These are phyloP conservation scores for Hyaloscypha finlandica DNA, from an alignment of 495 filamentous ascomycete species.

Conservation along the genomic window DNA sequence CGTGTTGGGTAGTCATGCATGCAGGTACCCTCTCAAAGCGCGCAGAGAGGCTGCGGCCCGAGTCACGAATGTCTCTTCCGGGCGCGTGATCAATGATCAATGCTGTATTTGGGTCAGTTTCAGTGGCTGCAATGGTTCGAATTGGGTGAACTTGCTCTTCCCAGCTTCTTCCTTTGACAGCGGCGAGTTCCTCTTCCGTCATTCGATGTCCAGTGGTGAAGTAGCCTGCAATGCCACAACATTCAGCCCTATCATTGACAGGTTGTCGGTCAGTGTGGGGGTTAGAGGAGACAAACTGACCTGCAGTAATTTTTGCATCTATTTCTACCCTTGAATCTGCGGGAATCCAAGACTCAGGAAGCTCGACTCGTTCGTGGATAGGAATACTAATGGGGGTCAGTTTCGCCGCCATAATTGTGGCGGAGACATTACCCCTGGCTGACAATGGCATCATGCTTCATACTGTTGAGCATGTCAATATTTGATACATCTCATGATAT, in stretches of 20 bases:
- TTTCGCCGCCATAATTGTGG: background rate
- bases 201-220: slow-evolving; percentile 91
- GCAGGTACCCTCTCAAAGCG: slow-evolving; percentile 25
- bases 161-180: slow-evolving; percentile 90
- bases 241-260: slow-evolving; percentile 34
- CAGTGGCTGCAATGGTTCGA: slow-evolving; percentile 11
- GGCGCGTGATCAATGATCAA: slow-evolving; percentile 46
- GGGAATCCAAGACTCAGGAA: slow-evolving; percentile 93
- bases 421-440: slow-evolving; percentile 69
- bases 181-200: slow-evolving; percentile 80
- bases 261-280: slow-evolving; percentile 10
- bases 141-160: slow-evolving; percentile 62
- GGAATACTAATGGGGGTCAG: slow-evolving; percentile 59
- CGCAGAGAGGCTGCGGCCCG: slow-evolving; percentile 8
- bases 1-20: slow-evolving; percentile 30
- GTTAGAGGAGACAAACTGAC: slow-evolving; percentile 57
- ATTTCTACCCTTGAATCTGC: slow-evolving; percentile 96
- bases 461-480: slow-evolving; percentile 50
- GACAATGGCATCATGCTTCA: slow-evolving; percentile 99
- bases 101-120: slow-evolving; percentile 41
- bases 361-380: slow-evolving; percentile 89
- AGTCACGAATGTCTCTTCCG: slow-evolving; percentile 12
- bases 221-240: slow-evolving; percentile 48
- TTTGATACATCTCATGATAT: slow-evolving; percentile 5
- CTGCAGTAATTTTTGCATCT: slow-evolving; percentile 97